Conservation (phyloP, 768 basidiomycete species). For the Trichaptum fuscoviolaceum region DNA sequence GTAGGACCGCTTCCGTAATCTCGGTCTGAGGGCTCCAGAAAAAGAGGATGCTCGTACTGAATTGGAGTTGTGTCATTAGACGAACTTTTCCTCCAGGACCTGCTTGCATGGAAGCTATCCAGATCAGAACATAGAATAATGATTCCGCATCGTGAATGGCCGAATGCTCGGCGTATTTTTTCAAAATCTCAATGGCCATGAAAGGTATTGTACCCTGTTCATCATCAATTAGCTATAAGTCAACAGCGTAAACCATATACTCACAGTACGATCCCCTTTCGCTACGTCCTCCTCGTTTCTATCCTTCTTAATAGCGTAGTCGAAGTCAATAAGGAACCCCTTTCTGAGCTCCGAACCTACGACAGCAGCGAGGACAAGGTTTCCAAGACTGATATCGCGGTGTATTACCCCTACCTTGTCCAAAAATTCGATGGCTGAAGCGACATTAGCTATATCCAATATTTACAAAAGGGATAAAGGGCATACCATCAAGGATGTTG, state of each 20-base stretch:
- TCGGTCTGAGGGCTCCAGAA: background rate
- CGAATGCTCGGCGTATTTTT: background rate
- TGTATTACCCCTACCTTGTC: background rate
- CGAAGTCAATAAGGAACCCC: background rate
- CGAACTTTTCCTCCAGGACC: background rate
- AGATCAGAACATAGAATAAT: background rate
- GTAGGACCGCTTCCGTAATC: background rate
- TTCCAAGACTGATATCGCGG: background rate
- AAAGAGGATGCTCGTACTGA: background rate
- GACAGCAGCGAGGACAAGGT: background rate
- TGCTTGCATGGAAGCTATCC: background rate
- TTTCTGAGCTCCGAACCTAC: background rate
- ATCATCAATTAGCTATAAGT: background rate
- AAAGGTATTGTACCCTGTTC: background rate
- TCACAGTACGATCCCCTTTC: background rate
- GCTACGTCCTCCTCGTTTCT: background rate
- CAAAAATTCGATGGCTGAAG: background rate
- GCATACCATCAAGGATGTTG: background rate
- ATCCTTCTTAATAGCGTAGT: background rate
- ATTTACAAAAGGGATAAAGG: background rate
- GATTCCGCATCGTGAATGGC: background rate
- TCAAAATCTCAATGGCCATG: background rate
- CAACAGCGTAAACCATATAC: background rate
- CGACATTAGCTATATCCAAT: background rate
- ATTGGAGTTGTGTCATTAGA: background rate